Evolutionary conservation across 768 basidiomycete genomes (phyloP).

Genomic region (Tulasnella sp.): DNA sequence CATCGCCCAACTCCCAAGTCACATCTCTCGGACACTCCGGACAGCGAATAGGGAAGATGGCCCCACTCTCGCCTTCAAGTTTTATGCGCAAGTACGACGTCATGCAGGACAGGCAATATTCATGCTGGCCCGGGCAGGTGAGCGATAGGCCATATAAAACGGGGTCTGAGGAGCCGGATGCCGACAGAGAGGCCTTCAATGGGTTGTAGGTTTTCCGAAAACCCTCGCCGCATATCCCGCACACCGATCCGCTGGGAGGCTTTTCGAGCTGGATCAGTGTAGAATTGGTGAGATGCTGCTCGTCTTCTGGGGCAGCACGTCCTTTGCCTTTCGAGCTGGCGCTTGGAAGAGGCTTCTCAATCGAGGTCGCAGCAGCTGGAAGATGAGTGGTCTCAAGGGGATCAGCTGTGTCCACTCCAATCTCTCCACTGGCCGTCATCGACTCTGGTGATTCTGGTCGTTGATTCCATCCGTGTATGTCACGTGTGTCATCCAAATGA

Average conservation of each 20-base stretch:
- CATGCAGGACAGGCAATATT: conserved; percentile 11
- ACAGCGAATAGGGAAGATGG: conserved; percentile 6
- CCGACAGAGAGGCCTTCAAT: background rate
- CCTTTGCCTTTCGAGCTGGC: too few relatives aligned
- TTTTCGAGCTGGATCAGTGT: too few relatives aligned
- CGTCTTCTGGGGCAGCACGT: too few relatives aligned
- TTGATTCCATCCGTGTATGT: too few relatives aligned
- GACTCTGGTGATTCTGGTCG: too few relatives aligned
- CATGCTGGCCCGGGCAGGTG: background rate
- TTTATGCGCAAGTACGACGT: background rate
- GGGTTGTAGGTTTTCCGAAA: background rate
- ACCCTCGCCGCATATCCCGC: conserved; percentile 6
- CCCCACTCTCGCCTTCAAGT: background rate
- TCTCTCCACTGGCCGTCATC: too few relatives aligned
- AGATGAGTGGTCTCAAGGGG: too few relatives aligned
- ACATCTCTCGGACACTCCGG: conserved; percentile 3
- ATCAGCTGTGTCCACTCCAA: too few relatives aligned
- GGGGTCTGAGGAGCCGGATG: background rate
- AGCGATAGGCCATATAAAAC: background rate
- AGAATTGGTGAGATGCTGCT: too few relatives aligned
- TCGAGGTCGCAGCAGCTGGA: too few relatives aligned
- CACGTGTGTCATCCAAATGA: too few relatives aligned
- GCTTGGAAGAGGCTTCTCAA: too few relatives aligned
- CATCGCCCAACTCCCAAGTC: conserved; percentile 9
- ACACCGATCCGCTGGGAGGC: background rate